Conservation (phyloP, 176 grass and related monocot species). For the Thalia dealbata region DNA sequence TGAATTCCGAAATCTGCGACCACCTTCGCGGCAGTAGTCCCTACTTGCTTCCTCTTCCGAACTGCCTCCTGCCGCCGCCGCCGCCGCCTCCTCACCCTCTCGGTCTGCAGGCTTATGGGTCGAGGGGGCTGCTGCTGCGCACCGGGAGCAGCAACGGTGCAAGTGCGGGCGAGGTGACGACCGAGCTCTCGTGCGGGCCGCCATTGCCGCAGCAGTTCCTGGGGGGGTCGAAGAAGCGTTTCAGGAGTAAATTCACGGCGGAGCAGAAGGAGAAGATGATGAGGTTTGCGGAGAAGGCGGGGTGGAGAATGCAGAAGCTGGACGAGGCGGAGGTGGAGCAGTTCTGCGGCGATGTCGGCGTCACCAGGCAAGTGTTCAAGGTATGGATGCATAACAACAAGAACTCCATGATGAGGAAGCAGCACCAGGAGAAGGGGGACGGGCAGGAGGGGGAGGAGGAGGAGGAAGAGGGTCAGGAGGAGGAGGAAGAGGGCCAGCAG, state of each 20-base stretch:
- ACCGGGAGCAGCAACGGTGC: background rate
- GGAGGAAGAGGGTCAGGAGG: background rate
- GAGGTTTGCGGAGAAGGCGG: constrained; percentile 66
- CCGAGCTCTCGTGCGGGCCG: constrained; percentile 40
- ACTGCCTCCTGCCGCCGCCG: no score
- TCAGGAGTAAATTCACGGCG: constrained; percentile 75
- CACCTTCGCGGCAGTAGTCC: constrained; percentile 1
- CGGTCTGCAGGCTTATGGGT: constrained; percentile 15
- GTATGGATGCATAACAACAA: constrained; percentile 99
- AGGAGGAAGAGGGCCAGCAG: background rate
- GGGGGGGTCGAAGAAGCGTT: constrained; percentile 47
- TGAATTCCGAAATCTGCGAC: constrained; percentile 2
- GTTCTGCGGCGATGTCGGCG: constrained; percentile 61
- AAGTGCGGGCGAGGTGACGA: background rate
- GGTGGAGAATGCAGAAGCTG: constrained; percentile 80
- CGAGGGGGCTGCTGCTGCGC: background rate
- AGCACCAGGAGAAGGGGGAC: background rate
- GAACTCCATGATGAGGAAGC: constrained; percentile 32
- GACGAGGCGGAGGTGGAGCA: constrained; percentile 46
- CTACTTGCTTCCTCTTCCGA: background rate
- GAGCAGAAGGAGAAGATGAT: constrained; percentile 83
- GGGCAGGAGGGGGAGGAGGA: background rate
- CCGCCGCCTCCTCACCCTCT: background rate
- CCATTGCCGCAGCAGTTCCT: constrained; percentile 22
- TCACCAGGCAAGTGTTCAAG: constrained; percentile 82